phyloP scores from a whole-genome alignment of 352 stramenopile genomes.

The Plasmopara halstedii region DNA sequence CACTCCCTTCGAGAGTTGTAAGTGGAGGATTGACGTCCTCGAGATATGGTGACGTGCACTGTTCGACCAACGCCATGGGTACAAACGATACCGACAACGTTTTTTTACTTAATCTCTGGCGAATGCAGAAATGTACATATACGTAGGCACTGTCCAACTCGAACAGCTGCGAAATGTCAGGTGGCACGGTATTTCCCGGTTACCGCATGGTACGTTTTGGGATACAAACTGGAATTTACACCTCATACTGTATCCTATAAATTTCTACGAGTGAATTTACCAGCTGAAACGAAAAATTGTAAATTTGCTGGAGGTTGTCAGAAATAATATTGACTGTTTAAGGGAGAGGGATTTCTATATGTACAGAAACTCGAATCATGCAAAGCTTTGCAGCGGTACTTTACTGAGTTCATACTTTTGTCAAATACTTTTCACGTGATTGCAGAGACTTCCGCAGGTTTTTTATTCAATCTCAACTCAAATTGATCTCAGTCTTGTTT shows the following conservation, averaged over 20 bases:
- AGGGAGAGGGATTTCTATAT: too few species aligned
- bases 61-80: constrained; percentile 5
- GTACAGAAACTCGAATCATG: too few species aligned
- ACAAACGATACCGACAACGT: not conserved
- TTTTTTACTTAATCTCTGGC: not conserved
- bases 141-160: not conserved
- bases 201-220: constrained; percentile 6
- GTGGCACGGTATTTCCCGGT: not conserved
- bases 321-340: too few species aligned
- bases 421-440: too few species aligned
- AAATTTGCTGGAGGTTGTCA: too few species aligned
- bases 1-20: not conserved
- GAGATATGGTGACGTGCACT: constrained; percentile 16
- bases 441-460: too few species aligned
- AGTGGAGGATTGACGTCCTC: constrained; percentile 13
- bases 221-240: not conserved
- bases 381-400: too few species aligned
- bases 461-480: too few species aligned
- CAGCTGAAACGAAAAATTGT: too few species aligned
- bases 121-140: constrained; percentile 17
- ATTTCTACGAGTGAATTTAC: too few species aligned
- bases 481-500: too few species aligned
- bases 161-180: constrained; percentile 16
- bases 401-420: too few species aligned
- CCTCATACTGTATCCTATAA: not conserved